A percentile compares a stretch with the other conserved stretches of the same genome.
These are phyloP conservation scores for Hypoxylon sp. DNA, from an alignment of 2,329 filamentous ascomycete genomes.

Conservation along the genomic window DNA sequence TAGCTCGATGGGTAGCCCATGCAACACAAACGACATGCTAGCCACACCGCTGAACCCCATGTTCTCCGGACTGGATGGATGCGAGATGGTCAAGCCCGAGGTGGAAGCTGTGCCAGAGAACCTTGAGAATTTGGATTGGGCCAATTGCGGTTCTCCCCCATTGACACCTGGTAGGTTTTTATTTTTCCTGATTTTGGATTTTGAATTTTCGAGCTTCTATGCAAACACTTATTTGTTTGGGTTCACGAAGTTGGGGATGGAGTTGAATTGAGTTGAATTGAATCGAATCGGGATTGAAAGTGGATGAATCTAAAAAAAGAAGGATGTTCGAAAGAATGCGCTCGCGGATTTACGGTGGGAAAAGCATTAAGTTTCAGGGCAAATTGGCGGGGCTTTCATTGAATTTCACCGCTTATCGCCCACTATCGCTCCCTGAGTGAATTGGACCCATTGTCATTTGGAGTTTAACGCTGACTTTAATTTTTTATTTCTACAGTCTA, in stretches of 20 bases:
- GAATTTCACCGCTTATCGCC: slow-evolving; percentile 33
- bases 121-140: slow-evolving; percentile 78
- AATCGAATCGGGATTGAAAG: slow-evolving; percentile 6
- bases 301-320: slow-evolving; percentile 30
- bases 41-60: slow-evolving; percentile 84
- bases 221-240: slow-evolving; percentile 4
- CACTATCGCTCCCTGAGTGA: no score
- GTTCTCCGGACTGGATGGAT: slow-evolving; percentile 76
- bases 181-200: slow-evolving; percentile 1
- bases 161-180: slow-evolving; percentile 84
- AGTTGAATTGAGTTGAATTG: slow-evolving; percentile 8
- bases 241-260: neutral
- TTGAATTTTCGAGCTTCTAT: slow-evolving; percentile 7
- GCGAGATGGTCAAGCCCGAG: slow-evolving; percentile 75
- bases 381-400: slow-evolving; percentile 28
- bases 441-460: no score
- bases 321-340: slow-evolving; percentile 3
- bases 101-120: slow-evolving; percentile 75
- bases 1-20: slow-evolving; percentile 87
- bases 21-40: slow-evolving; percentile 73
- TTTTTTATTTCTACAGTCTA: slow-evolving; percentile 43
- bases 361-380: slow-evolving; percentile 6
- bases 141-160: slow-evolving; percentile 79
- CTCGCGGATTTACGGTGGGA: no score
- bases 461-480: slow-evolving; percentile 37